A percentile compares a stretch with the other conserved stretches of the same genome.
Evolutionary conservation across 2,329 filamentous ascomycete species (phyloP).

Genomic region (Claviceps africana): DNA sequence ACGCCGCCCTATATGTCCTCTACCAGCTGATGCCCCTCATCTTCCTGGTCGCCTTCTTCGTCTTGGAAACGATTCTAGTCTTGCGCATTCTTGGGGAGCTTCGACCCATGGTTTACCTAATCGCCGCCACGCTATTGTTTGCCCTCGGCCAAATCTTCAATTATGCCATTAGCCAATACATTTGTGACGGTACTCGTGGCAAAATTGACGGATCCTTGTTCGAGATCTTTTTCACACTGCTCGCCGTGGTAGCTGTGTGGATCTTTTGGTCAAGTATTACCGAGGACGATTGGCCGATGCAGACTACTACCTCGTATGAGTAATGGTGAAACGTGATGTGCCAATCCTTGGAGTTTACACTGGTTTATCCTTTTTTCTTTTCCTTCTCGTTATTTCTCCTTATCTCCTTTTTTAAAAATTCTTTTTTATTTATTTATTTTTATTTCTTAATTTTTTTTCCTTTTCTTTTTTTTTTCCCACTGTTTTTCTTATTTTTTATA

Average conservation of each 20-base stretch:
- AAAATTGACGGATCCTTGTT: slow-evolving; percentile 91
- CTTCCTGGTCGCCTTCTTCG: slow-evolving; percentile 77
- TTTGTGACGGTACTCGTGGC: slow-evolving; percentile 69
- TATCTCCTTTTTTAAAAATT: not conserved
- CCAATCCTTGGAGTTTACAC: not conserved
- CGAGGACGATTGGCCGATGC: slow-evolving; percentile 87
- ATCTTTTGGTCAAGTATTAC: slow-evolving; percentile 98
- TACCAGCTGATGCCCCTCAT: slow-evolving; percentile 83
- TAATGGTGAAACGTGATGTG: slow-evolving; percentile 6
- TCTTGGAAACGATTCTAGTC: slow-evolving; percentile 73
- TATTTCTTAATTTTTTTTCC: slow-evolving; percentile 1
- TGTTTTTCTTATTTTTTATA: not conserved
- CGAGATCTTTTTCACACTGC: slow-evolving; percentile 79
- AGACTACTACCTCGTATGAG: slow-evolving; percentile 28
- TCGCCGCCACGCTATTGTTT: slow-evolving; percentile 63
- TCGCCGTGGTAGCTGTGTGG: slow-evolving; percentile 76
- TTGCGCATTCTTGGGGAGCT: slow-evolving; percentile 74
- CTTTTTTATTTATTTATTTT: too few species aligned
- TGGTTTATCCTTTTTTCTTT: slow-evolving; percentile 5
- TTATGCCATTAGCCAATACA: slow-evolving; percentile 81
- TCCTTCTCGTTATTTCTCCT: slow-evolving; percentile 1
- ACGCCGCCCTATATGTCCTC: slow-evolving; percentile 81
- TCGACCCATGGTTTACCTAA: slow-evolving; percentile 83
- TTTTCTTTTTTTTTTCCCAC: not conserved
- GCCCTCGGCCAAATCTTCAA: slow-evolving; percentile 91